Base-by-base conservation (phyloP, 805 yeast species). In the Debaryomyces maramus region DNA sequence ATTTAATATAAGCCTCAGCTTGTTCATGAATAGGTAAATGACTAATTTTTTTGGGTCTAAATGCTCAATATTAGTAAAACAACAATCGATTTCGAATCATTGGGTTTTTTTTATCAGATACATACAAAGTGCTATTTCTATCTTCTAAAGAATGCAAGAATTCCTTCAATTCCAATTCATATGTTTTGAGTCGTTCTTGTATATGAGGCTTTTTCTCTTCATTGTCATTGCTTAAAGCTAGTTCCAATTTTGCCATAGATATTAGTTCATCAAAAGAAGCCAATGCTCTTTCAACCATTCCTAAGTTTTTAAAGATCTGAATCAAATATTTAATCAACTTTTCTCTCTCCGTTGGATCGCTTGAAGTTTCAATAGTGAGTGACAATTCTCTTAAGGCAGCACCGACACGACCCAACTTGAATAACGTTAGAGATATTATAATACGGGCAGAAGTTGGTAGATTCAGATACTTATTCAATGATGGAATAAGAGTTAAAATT, bases 361-460 rank as follows among this genome's bases (percentile, higher is more conserved):
- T 21, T 33, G 56, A 60, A 17, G 45, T 32, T 33, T 61, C 67
- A 10, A 59, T 51, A 3, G 58, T 49, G 7, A 61, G 19, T 1
- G 64, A 52, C 11, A 58, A 35, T 34, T 58, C 58, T 17, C 67
- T 38, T 10, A 59, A 39, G 1, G 53, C 63, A 6, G 53, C 51
- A 13, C 45, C 49, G 13, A 43, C 26, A 14, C 66, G 38, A 2
- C 67, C 66, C 10, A 60, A 32, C 6, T 44, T 36, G 34, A 58
- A 51, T 26, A 61, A 39, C 2, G 55, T 43, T 9, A 53, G 39
- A 4, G 59, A 48, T 6, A 56, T 16, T 5, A 52, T 33, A 7
- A 55, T 39, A 16, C 59, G 40, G 18, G 44, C 43, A 8, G 41
- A 29, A 23, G 36, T 14, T 13, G 52, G 40, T 4, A 47, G 32